Evolutionary conservation across 2,329 filamentous ascomycete genomes (phyloP).

Genomic region (Colletotrichum graminicola): DNA sequence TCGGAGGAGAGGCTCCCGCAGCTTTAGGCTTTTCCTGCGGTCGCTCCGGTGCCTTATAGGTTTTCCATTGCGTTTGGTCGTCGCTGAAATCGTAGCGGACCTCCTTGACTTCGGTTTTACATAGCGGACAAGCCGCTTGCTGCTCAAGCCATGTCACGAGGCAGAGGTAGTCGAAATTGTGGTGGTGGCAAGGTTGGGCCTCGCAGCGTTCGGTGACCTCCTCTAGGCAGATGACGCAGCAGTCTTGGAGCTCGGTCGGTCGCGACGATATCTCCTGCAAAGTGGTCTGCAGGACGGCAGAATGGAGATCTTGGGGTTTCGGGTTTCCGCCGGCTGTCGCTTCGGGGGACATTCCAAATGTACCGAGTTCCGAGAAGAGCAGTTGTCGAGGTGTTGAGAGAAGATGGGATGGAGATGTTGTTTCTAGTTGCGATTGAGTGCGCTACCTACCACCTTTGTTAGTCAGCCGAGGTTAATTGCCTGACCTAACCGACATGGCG

Average conservation of each 20-base stretch:
- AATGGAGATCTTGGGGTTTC: slow-evolving; percentile 54
- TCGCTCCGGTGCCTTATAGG: slow-evolving; percentile 57
- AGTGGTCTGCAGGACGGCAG: slow-evolving; percentile 58
- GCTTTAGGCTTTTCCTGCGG: slow-evolving; percentile 15
- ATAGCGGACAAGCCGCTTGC: slow-evolving; percentile 81
- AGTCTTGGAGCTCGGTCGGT: slow-evolving; percentile 48
- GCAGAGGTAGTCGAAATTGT: slow-evolving; percentile 87
- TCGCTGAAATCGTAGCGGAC: slow-evolving; percentile 69
- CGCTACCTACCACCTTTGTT: background rate
- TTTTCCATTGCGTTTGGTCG: slow-evolving; percentile 63
- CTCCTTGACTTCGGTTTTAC: slow-evolving; percentile 68
- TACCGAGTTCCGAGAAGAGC: background rate
- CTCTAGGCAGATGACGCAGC: slow-evolving; percentile 91
- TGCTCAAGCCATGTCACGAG: slow-evolving; percentile 85
- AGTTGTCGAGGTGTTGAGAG: background rate
- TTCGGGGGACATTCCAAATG: slow-evolving; percentile 36
- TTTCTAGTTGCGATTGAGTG: background rate
- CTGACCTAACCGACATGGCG: background rate
- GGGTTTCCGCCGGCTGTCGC: slow-evolving; percentile 22
- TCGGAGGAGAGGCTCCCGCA: background rate
- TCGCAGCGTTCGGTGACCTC: slow-evolving; percentile 77
- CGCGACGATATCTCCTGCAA: slow-evolving; percentile 55
- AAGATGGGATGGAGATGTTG: background rate
- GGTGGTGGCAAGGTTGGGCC: slow-evolving; percentile 82
- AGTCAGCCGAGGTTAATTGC: background rate